These are phyloP conservation scores for Stereocaulon alpinum DNA, from an alignment of 495 filamentous ascomycete genomes.

Conservation along the genomic window DNA sequence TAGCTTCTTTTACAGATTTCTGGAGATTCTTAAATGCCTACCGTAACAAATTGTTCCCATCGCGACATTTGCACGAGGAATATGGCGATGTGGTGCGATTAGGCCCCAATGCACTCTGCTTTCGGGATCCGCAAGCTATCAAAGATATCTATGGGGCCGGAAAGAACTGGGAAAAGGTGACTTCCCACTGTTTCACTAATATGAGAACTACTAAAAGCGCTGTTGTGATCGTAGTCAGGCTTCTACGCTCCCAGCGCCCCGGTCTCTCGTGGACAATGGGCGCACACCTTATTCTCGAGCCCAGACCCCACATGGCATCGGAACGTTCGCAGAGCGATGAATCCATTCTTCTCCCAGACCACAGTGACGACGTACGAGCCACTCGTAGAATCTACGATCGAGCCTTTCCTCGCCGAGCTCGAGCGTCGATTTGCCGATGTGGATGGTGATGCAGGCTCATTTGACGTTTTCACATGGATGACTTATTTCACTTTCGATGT, in stretches of 20 bases:
- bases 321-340: slow-evolving; percentile 57
- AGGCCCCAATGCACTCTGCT: slow-evolving; percentile 57
- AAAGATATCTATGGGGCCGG: slow-evolving; percentile 72
- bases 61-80: slow-evolving; percentile 54
- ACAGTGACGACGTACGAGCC: slow-evolving; percentile 64
- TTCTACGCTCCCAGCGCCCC: slow-evolving; percentile 63
- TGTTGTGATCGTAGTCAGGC: slow-evolving; percentile 41
- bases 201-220: neutral
- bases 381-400: slow-evolving; percentile 56
- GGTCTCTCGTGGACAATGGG: slow-evolving; percentile 49
- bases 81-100: slow-evolving; percentile 63
- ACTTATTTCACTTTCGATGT: slow-evolving; percentile 77
- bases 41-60: neutral
- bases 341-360: slow-evolving; percentile 63
- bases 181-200: too few species aligned
- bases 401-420: slow-evolving; percentile 53
- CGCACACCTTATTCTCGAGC: slow-evolving; percentile 70
- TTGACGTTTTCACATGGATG: slow-evolving; percentile 63
- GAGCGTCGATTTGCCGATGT: slow-evolving; percentile 44
- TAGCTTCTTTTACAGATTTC: slow-evolving; percentile 56
- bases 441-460: slow-evolving; percentile 31
- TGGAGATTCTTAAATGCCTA: slow-evolving; percentile 45
- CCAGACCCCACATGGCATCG: slow-evolving; percentile 65
- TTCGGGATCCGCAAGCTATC: slow-evolving; percentile 55
- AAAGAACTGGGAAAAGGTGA: slow-evolving; percentile 67